These are phyloP conservation scores for Penicillium crystallinum DNA, from an alignment of 495 filamentous ascomycete species.

Conservation along the genomic window DNA sequence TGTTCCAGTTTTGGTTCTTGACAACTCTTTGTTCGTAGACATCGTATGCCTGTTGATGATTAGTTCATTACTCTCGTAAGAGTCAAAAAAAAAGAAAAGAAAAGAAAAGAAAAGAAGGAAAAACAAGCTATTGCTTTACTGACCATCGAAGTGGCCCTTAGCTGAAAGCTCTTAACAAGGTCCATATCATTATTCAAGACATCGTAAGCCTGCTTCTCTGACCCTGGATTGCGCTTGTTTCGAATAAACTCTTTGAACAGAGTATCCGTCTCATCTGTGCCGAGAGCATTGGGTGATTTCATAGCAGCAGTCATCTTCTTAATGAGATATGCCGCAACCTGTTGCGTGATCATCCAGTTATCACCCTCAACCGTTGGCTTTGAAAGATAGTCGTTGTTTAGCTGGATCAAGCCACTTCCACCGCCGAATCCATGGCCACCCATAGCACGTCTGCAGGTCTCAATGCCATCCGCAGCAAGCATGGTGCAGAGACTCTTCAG, in stretches of 20 bases:
- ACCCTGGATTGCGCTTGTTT: background rate
- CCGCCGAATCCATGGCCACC: slow-evolving; percentile 49
- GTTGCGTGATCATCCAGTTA: slow-evolving; percentile 52
- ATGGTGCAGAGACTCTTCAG: slow-evolving; percentile 48
- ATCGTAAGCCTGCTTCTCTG: background rate
- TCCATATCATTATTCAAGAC: slow-evolving; percentile 27
- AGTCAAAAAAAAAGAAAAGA: too few relatives aligned
- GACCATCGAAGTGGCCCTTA: slow-evolving; percentile 36
- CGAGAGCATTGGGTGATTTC: slow-evolving; percentile 7
- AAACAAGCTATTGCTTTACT: background rate
- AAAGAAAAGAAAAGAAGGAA: too few relatives aligned
- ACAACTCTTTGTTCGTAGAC: slow-evolving; percentile 39
- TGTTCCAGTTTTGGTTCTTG: slow-evolving; percentile 43
- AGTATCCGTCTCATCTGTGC: slow-evolving; percentile 18
- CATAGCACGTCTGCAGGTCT: slow-evolving; percentile 44
- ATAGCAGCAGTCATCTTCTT: slow-evolving; percentile 42
- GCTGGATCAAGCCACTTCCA: slow-evolving; percentile 40
- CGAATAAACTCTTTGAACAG: slow-evolving; percentile 21
- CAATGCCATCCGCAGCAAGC: slow-evolving; percentile 45
- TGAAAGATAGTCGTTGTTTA: slow-evolving; percentile 45
- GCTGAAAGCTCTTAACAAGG: slow-evolving; percentile 38
- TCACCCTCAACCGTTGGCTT: slow-evolving; percentile 50
- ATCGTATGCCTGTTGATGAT: slow-evolving; percentile 26
- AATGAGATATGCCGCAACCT: slow-evolving; percentile 44
- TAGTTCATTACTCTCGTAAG: background rate